Percentiles rank a stretch among this genome's conserved stretches.
phyloP scores from a whole-genome alignment of 345 rosid genomes.

The Streptanthus diversifolius region DNA sequence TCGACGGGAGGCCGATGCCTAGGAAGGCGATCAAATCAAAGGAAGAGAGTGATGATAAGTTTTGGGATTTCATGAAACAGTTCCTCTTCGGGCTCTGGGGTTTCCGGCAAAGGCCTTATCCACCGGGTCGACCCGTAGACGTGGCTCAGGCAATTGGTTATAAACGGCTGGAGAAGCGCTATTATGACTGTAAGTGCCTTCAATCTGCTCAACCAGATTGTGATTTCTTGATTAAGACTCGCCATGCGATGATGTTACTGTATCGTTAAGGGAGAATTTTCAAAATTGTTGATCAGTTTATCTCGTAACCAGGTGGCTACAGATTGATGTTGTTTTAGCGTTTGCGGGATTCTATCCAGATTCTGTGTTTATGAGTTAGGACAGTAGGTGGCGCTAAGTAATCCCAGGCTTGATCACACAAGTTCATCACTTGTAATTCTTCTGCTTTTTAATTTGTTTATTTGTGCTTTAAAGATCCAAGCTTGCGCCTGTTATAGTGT shows the following conservation, averaged over 20 bases:
- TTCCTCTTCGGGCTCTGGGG: constrained; percentile 93
- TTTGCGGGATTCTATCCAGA: not conserved
- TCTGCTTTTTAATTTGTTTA: not conserved
- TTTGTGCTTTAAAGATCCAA: not conserved
- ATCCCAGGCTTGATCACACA: not conserved
- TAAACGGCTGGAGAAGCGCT: constrained; percentile 75
- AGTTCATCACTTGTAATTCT: not conserved
- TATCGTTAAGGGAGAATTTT: not conserved
- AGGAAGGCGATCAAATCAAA: constrained; percentile 67
- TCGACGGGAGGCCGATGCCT: constrained; percentile 88
- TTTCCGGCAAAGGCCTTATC: constrained; percentile 82
- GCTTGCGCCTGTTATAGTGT: not conserved
- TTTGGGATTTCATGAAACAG: constrained; percentile 85
- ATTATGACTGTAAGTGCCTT: constrained; percentile 71
- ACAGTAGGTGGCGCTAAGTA: not conserved
- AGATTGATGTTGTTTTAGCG: not conserved
- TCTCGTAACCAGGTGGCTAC: not conserved
- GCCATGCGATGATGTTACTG: not conserved
- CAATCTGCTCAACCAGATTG: not conserved
- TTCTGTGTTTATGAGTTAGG: not conserved
- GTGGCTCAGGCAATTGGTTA: constrained; percentile 93
- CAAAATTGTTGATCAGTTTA: not conserved
- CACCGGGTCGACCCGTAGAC: constrained; percentile 72
- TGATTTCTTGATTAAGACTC: not conserved
- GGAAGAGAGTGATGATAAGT: constrained; percentile 82